Percentiles rank a stretch among this genome's conserved stretches.
Evolutionary conservation across 768 basidiomycete species (phyloP).

Genomic region (Sarcomyxa edulis): DNA sequence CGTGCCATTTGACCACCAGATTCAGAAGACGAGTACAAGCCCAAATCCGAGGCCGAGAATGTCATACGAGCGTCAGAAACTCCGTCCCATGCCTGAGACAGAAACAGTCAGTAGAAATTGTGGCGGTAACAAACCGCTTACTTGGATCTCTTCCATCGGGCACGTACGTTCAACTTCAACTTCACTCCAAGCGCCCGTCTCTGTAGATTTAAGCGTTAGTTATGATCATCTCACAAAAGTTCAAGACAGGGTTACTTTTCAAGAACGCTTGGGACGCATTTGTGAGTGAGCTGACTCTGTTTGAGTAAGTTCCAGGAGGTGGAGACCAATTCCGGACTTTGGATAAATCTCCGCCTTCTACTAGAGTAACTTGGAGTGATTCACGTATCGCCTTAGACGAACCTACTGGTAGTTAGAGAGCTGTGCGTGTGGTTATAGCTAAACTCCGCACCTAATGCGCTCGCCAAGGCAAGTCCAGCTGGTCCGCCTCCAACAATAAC

Average conservation of each 20-base stretch:
- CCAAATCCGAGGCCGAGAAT: constrained; percentile 56
- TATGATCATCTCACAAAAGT: not conserved
- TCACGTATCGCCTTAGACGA: constrained; percentile 45
- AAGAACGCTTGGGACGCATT: constrained; percentile 66
- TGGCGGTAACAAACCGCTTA: constrained; percentile 21
- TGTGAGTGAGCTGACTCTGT: constrained; percentile 84
- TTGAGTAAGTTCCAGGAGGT: constrained; percentile 55
- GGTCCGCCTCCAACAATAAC: constrained; percentile 96
- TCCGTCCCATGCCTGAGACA: constrained; percentile 83
- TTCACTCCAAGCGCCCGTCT: constrained; percentile 79
- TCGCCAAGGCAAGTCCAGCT: constrained; percentile 84
- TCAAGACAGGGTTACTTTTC: constrained; percentile 37
- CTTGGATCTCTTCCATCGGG: constrained; percentile 84
- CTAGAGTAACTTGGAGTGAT: constrained; percentile 58
- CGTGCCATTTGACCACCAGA: constrained; percentile 57
- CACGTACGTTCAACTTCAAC: constrained; percentile 65
- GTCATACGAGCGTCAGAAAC: constrained; percentile 73
- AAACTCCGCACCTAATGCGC: constrained; percentile 74
- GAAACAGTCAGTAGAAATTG: not conserved
- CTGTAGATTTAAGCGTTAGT: constrained; percentile 30
- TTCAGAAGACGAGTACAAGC: constrained; percentile 17
- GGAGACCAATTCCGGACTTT: constrained; percentile 66
- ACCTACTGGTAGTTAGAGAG: constrained; percentile 28
- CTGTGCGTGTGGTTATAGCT: constrained; percentile 1
- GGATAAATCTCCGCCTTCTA: constrained; percentile 78